These are phyloP conservation scores for Starmera pachycereana DNA, from an alignment of 805 yeast species.

Conservation along the genomic window DNA sequence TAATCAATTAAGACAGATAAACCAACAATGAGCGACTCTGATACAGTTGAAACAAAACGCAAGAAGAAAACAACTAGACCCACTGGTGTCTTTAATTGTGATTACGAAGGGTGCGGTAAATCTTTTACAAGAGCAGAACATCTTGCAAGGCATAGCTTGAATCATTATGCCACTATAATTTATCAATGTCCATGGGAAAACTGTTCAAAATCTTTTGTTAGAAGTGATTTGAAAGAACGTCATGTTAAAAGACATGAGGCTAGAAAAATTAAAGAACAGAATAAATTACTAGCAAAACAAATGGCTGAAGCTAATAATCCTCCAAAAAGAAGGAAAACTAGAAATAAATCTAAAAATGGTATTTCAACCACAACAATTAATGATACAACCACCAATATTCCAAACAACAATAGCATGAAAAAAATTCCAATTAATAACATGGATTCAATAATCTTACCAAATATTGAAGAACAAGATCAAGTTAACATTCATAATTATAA, in stretches of 20 bases:
- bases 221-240: constrained; percentile 44
- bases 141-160: constrained; percentile 51
- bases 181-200: constrained; percentile 38
- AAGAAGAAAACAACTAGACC: constrained; percentile 17
- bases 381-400: background rate
- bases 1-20: background rate
- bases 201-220: constrained; percentile 53
- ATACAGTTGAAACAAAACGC: constrained; percentile 2
- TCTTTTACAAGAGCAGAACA: constrained; percentile 54
- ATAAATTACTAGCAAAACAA: constrained; percentile 8
- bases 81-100: constrained; percentile 28
- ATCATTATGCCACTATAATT: constrained; percentile 47
- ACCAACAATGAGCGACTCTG: background rate
- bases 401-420: background rate
- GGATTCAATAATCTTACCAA: constrained; percentile 19
- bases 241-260: constrained; percentile 33
- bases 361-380: background rate
- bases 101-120: constrained; percentile 41
- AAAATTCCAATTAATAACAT: constrained; percentile 15
- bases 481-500: constrained; percentile 15
- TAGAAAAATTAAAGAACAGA: constrained; percentile 18
- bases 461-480: constrained; percentile 12
- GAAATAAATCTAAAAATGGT: background rate
- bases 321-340: constrained; percentile 7
- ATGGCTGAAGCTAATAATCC: constrained; percentile 5